phyloP scores from a whole-genome alignment of 2,329 filamentous ascomycete genomes.

The Colletotrichum sp. region DNA sequence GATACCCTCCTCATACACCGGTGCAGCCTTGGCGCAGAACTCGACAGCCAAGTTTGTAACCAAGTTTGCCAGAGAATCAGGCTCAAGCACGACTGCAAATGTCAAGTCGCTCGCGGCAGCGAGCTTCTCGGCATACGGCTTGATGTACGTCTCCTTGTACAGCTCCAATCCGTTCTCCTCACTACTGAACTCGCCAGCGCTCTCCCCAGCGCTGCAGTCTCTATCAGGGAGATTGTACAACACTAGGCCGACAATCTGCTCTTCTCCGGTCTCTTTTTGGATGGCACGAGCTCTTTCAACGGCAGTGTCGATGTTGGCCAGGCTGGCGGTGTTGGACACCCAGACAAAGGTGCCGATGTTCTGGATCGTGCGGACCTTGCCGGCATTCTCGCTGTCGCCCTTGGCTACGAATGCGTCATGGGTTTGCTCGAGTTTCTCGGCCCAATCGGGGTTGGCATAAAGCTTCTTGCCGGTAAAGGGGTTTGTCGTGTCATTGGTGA shows the following conservation, averaged over 20 bases:
- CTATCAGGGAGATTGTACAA: constrained; percentile 50
- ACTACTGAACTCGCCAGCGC: constrained; percentile 43
- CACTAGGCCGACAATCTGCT: constrained; percentile 47
- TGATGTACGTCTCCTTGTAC: constrained; percentile 46
- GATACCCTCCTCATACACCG: constrained; percentile 45
- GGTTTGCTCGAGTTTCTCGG: constrained; percentile 44
- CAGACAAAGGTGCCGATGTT: constrained; percentile 46
- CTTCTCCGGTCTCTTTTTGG: constrained; percentile 37
- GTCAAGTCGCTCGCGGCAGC: constrained; percentile 39
- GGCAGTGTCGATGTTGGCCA: constrained; percentile 42
- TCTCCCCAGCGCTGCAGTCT: constrained; percentile 49
- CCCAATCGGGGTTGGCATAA: constrained; percentile 50
- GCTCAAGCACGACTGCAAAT: constrained; percentile 49
- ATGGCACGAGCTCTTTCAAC: constrained; percentile 39
- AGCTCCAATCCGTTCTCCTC: constrained; percentile 38
- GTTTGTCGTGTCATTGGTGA: constrained; percentile 27
- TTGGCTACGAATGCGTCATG: constrained; percentile 37
- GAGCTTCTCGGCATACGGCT: constrained; percentile 41
- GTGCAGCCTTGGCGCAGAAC: constrained; percentile 40
- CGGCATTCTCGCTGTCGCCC: constrained; percentile 41
- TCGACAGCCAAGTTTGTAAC: constrained; percentile 43
- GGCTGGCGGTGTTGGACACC: constrained; percentile 40
- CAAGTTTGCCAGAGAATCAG: constrained; percentile 47
- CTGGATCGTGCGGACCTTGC: constrained; percentile 41
- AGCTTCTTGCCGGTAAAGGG: constrained; percentile 54